Evolutionary conservation across 2,329 filamentous ascomycete genomes (phyloP), one percentile per base, ranked within the genome.

Genomic region (Paradendryphiella salina): DNA sequence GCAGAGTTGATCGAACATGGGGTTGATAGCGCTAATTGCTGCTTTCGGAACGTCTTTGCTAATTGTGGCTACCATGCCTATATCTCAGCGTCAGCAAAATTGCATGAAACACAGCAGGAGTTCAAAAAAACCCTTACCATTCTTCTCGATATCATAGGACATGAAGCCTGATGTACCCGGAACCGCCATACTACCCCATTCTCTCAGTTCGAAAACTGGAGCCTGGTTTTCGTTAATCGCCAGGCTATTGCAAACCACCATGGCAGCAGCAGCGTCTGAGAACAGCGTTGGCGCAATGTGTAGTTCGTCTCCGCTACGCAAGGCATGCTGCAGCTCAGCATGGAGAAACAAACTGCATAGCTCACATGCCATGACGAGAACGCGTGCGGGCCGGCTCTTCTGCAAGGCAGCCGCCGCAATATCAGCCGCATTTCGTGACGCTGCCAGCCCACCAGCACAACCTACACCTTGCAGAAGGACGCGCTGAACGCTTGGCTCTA

Each of bases 201-300:
- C 85, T 1, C 87, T 73, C 18, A 89, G 69, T 21, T 85, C 80
- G 62, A 86, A 87, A 10, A 79, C 60, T 1, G 73, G 69, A 18
- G 55, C 57, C 42, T 72, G 69, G 1, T 63, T 52, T 6, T 57
- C 54, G 1, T 61, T 52, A 15, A 69, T 74, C 1, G 81, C 84
- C 45, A 88, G 73, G 0, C 79, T 80, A 62, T 89, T 89, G 63
- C 83, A 85, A 28, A 89, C 64, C 1, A 89, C 75, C 21, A 83
- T 70, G 0, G 85, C 83, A 49, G 85, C 85, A n/a, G 83, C 86
- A 57, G 84, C 88, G 67, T 89, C 86, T 15, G 85, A 87, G 67
- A 89, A 89, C 2, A 89, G 72, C 11, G 81, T 82, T 1, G 83
- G 77, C 1, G 85, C 86, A 60, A 89, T 87, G 26, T 85, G 77